Evolutionary conservation across 805 yeast species (phyloP).

Genomic region (Candida ipomoeae): DNA sequence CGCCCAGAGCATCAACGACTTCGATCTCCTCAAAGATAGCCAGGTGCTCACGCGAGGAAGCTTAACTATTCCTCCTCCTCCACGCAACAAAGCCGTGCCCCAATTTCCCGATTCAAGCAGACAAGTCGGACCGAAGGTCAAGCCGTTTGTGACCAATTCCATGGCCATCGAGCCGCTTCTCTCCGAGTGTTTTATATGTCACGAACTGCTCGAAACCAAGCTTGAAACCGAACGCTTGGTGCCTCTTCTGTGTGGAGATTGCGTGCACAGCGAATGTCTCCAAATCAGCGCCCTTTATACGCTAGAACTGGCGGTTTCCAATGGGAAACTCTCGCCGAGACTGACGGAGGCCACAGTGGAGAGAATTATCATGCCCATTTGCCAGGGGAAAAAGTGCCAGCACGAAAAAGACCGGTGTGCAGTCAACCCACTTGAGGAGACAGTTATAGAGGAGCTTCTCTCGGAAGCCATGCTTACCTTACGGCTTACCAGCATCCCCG

Average conservation of each 20-base stretch:
- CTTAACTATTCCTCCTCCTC: constrained; percentile 17
- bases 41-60: constrained; percentile 11
- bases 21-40: constrained; percentile 11
- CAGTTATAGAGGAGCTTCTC: constrained; percentile 5
- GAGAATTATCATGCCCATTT: constrained; percentile 9
- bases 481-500: constrained; percentile 3
- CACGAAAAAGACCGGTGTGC: not conserved
- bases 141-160: constrained; percentile 8
- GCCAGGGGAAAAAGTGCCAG: constrained; percentile 12
- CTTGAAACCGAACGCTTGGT: constrained; percentile 43
- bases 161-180: not conserved
- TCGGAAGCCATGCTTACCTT: constrained; percentile 13
- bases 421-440: constrained; percentile 10
- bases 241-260: constrained; percentile 51
- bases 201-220: constrained; percentile 45
- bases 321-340: not conserved
- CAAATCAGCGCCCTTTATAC: constrained; percentile 13
- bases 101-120: not conserved
- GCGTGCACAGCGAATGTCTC: constrained; percentile 57
- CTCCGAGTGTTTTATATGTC: constrained; percentile 46
- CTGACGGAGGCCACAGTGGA: not conserved
- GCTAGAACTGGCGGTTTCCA: constrained; percentile 7
- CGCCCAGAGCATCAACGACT: constrained; percentile 7
- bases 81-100: constrained; percentile 4
- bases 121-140: constrained; percentile 8